These are phyloP conservation scores for Cruciata laevipes DNA, from an alignment of 257 asterid genomes.

Conservation along the genomic window DNA sequence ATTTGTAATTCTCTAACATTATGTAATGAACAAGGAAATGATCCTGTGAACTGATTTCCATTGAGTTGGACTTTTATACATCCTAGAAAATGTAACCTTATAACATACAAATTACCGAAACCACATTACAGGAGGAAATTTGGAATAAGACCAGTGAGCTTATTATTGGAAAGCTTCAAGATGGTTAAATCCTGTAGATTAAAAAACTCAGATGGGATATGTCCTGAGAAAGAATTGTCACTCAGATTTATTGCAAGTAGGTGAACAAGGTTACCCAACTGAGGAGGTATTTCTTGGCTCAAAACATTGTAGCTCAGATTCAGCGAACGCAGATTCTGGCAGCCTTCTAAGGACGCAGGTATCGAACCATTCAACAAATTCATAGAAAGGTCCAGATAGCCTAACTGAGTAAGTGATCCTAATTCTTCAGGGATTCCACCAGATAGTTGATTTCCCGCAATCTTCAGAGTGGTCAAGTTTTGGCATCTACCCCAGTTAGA, in stretches of 20 bases:
- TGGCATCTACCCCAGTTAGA: too few relatives aligned
- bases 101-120: too few relatives aligned
- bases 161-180: too few relatives aligned
- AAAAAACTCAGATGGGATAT: too few relatives aligned
- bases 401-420: slow-evolving; percentile 14
- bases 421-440: slow-evolving; percentile 25
- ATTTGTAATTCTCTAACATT: background rate
- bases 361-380: slow-evolving; percentile 28
- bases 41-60: background rate
- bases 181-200: too few relatives aligned
- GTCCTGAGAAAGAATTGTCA: too few relatives aligned
- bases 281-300: slow-evolving; percentile 11
- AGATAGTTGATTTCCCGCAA: slow-evolving; percentile 24
- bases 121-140: too few relatives aligned
- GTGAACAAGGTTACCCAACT: background rate
- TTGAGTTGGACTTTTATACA: too few relatives aligned
- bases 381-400: slow-evolving; percentile 17
- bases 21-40: background rate
- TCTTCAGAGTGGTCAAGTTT: slow-evolving; percentile 20
- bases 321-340: slow-evolving; percentile 14
- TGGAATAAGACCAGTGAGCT: too few relatives aligned
- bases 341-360: slow-evolving; percentile 27
- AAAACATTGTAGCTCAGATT: slow-evolving; percentile 26
- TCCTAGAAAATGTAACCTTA: too few relatives aligned
- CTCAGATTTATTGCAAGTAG: slow-evolving; percentile 9